Percentiles rank a stretch among this genome's conserved stretches.
phyloP scores from a whole-genome alignment of 164 flowering plant genomes.

The Hamamelis virginiana region DNA sequence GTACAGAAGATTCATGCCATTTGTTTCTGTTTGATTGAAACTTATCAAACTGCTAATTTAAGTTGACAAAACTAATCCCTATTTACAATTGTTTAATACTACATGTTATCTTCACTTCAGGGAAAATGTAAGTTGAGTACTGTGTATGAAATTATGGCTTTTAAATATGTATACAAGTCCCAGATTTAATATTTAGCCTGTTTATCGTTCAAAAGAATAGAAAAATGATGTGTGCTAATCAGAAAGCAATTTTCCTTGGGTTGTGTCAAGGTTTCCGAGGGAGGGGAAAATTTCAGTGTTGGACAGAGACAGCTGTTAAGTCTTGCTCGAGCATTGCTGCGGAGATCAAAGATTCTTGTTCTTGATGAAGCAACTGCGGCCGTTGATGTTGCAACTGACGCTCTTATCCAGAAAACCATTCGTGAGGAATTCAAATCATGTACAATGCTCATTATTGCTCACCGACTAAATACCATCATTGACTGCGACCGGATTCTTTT shows the following conservation, averaged over 20 bases:
- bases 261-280: constrained; percentile 49
- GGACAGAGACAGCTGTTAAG: constrained; percentile 61
- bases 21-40: too few species aligned
- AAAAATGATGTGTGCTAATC: neutral
- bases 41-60: too few species aligned
- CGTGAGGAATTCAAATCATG: constrained; percentile 51
- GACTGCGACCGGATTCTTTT: constrained; percentile 55
- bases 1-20: too few species aligned
- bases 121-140: too few species aligned
- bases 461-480: constrained; percentile 49
- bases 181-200: too few species aligned
- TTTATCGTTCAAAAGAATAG: too few species aligned
- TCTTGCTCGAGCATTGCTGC: constrained; percentile 52
- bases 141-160: too few species aligned
- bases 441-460: constrained; percentile 56
- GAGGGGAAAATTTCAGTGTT: constrained; percentile 64
- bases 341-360: constrained; percentile 51
- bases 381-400: constrained; percentile 55
- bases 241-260: neutral
- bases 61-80: too few species aligned
- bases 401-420: constrained; percentile 53
- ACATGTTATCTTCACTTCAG: too few species aligned
- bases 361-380: constrained; percentile 70
- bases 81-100: too few species aligned
- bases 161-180: too few species aligned